Base-by-base conservation (phyloP, 805 yeast species). In the Yarrowia sp. region DNA sequence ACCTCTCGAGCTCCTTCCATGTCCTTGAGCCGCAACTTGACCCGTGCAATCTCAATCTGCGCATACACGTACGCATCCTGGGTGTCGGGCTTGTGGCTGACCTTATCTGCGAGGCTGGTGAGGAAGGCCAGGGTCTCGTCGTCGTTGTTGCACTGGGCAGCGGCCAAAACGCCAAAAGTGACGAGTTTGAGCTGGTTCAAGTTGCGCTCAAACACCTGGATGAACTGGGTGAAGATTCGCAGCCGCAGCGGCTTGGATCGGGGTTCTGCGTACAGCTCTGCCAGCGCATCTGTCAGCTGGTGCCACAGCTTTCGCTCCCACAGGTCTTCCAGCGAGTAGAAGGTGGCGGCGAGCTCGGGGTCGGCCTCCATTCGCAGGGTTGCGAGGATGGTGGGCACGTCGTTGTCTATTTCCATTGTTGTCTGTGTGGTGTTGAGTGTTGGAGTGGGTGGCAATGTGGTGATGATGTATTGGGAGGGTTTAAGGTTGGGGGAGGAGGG, bases 271-370 rank as follows among this genome's bases (percentile, higher is more conserved):
- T 84, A 93, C 72, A 92, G 83, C 67, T 81, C 82, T 36, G 78
- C 77, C 65, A 95, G 79, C 7, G 84, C 76, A 67, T 84, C 83
- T 2, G 97, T 90, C 73, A 95, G 82, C 79, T 95, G 98, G 78
- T 88, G 96, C 98, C 98, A 95, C 74, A 93, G 82, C 75, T 91
- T 92, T 70, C 96, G 81, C 72, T 92, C 97, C 77, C 90, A 89
- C 65, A 81, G 80, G 71, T 91, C 97, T 72, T 92, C 98, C 73
- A 93, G 82, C 62, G 84, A 82, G 72, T 84, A 86, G 70, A 88
- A 82, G 8, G 81, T 74, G 30, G 85, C 83, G 10, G 85, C 79
- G 62, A 92, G 79, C 41, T 87, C 90, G 3, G 83, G 78, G 66
- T 88, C 90, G 4, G 86, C 80, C 71, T 86, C 88, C 70, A 81